Percentiles rank a stretch among this genome's conserved stretches.
These are phyloP conservation scores for Cladosporium sp. DNA, from an alignment of 2,329 filamentous ascomycete species.

Conservation along the genomic window DNA sequence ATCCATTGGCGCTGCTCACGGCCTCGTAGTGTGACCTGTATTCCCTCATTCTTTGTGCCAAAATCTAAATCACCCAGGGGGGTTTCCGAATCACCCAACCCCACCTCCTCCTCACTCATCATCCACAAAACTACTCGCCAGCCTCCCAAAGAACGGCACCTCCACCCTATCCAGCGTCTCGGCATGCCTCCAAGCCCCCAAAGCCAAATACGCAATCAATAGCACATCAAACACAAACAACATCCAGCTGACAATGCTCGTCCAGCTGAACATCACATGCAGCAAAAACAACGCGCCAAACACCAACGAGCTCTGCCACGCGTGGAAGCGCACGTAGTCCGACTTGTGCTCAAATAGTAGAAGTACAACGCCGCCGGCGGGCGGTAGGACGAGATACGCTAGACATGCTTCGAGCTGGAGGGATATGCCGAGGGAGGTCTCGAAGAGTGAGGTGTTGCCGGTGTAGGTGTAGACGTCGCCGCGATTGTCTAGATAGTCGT, in stretches of 20 bases:
- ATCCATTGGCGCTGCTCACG: background rate
- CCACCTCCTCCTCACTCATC: slow-evolving; percentile 63
- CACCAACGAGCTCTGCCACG: slow-evolving; percentile 68
- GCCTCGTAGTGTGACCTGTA: background rate
- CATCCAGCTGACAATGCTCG: slow-evolving; percentile 78
- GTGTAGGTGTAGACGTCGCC: slow-evolving; percentile 24
- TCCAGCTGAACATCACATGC: slow-evolving; percentile 87
- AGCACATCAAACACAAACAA: slow-evolving; percentile 74
- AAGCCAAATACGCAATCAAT: slow-evolving; percentile 73
- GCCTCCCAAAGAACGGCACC: slow-evolving; percentile 78
- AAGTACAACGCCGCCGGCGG: slow-evolving; percentile 80
- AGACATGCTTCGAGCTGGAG: slow-evolving; percentile 89
- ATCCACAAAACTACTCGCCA: slow-evolving; percentile 88
- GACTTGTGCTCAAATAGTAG: slow-evolving; percentile 89
- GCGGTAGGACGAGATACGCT: slow-evolving; percentile 83
- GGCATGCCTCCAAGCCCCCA: slow-evolving; percentile 82
- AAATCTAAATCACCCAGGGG: background rate
- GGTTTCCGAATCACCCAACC: background rate
- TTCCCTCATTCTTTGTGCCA: background rate
- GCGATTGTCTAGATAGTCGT: slow-evolving; percentile 35
- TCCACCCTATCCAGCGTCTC: slow-evolving; percentile 72
- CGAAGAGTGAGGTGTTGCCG: slow-evolving; percentile 66
- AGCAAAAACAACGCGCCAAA: slow-evolving; percentile 61
- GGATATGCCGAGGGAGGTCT: slow-evolving; percentile 83
- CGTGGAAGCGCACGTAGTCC: slow-evolving; percentile 96